Conservation (phyloP, 345 rosid species). For the Turritis glabra region DNA sequence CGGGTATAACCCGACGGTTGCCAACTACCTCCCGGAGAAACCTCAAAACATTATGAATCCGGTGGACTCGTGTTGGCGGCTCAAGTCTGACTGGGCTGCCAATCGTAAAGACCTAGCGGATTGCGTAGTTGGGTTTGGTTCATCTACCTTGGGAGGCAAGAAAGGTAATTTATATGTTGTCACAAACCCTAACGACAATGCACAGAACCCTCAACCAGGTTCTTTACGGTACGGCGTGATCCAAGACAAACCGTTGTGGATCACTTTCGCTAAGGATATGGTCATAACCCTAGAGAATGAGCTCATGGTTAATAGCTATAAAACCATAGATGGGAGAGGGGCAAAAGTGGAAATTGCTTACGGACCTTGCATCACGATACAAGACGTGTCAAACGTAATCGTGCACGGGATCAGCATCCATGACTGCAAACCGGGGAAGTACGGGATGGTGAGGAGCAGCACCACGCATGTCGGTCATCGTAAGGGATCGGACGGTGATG, state of each 20-base stretch:
- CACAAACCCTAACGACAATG: slow-evolving; percentile 59
- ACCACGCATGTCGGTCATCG: slow-evolving; percentile 57
- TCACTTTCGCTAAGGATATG: slow-evolving; percentile 77
- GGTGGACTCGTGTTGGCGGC: slow-evolving; percentile 82
- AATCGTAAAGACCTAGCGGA: slow-evolving; percentile 73
- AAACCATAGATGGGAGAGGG: slow-evolving; percentile 92
- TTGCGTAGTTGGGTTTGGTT: slow-evolving; percentile 81
- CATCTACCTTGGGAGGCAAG: slow-evolving; percentile 72
- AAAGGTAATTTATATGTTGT: slow-evolving; percentile 69
- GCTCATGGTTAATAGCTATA: slow-evolving; percentile 78
- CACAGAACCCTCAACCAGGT: slow-evolving; percentile 76
- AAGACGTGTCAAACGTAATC: slow-evolving; percentile 69
- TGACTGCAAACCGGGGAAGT: slow-evolving; percentile 71
- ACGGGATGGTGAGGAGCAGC: slow-evolving; percentile 47
- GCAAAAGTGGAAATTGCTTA: slow-evolving; percentile 72
- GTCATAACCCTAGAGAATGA: slow-evolving; percentile 68
- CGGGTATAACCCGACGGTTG: slow-evolving; percentile 31
- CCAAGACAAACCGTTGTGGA: slow-evolving; percentile 73
- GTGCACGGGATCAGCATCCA: slow-evolving; percentile 85
- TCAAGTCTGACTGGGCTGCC: slow-evolving; percentile 60
- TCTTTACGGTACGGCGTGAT: slow-evolving; percentile 54
- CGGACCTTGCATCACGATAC: slow-evolving; percentile 81
- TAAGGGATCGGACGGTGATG: slow-evolving; percentile 80
- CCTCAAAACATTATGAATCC: slow-evolving; percentile 48
- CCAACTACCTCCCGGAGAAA: slow-evolving; percentile 37